These are phyloP conservation scores for Tetrapyrgos nigripes DNA, from an alignment of 1,284 basidiomycete species.

Conservation along the genomic window DNA sequence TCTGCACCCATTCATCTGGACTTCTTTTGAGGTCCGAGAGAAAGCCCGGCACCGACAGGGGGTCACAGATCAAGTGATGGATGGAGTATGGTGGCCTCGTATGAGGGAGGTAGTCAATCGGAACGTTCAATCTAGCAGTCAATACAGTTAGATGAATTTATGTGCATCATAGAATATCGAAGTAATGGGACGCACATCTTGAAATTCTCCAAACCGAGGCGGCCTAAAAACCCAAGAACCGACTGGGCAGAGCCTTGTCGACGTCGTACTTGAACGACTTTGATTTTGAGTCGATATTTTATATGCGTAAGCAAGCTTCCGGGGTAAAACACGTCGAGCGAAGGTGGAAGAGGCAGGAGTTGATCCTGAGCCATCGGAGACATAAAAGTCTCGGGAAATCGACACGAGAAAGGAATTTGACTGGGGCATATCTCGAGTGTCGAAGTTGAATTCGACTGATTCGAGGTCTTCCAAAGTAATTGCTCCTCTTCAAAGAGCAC, in stretches of 20 bases:
- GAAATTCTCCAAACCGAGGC: no score
- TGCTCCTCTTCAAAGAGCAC: constrained; percentile 40
- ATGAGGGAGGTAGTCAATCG: constrained; percentile 56
- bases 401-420: constrained; percentile 52
- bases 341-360: constrained; percentile 54
- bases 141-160: constrained; percentile 9
- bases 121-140: constrained; percentile 35
- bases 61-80: no score
- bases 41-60: constrained; percentile 43
- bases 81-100: constrained; percentile 58
- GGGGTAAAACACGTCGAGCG: constrained; percentile 44
- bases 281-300: constrained; percentile 50
- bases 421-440: constrained; percentile 43
- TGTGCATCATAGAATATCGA: background rate
- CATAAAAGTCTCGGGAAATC: constrained; percentile 53
- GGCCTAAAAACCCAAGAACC: no score
- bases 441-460: constrained; percentile 18
- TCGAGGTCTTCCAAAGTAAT: constrained; percentile 49
- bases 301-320: constrained; percentile 40
- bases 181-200: constrained; percentile 38
- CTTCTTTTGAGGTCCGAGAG: constrained; percentile 54
- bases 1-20: constrained; percentile 70
- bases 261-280: constrained; percentile 42
- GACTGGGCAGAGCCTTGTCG: constrained; percentile 34
- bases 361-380: constrained; percentile 32